Evolutionary conservation across 345 rosid species (phyloP).

Genomic region (Arabis alpina): DNA sequence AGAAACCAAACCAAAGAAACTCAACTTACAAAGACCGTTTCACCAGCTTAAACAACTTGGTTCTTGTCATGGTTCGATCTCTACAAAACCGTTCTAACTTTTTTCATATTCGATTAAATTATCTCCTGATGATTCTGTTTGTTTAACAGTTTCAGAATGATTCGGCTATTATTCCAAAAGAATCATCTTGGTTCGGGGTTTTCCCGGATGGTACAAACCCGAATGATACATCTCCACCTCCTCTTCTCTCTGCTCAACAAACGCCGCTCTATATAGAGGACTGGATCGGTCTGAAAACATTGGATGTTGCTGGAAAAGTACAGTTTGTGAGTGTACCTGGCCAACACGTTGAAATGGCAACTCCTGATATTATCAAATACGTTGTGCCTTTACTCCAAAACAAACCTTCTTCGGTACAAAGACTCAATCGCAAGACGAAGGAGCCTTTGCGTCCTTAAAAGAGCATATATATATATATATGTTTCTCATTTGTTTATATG

Average conservation of each 20-base stretch:
- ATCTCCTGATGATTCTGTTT: not conserved
- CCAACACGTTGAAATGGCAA: conserved; percentile 53
- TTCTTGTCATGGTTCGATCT: conserved; percentile 73
- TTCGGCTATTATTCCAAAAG: conserved; percentile 75
- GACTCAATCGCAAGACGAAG: conserved; percentile 28
- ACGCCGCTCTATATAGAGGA: conserved; percentile 66
- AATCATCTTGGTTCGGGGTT: conserved; percentile 89
- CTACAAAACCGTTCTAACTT: not conserved
- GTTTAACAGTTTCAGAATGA: conserved; percentile 67
- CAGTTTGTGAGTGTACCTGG: conserved; percentile 65
- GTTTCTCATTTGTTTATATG: not conserved
- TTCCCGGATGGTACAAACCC: conserved; percentile 68
- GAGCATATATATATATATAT: not conserved
- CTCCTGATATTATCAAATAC: conserved; percentile 56
- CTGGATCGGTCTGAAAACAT: conserved; percentile 74
- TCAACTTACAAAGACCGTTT: conserved; percentile 73
- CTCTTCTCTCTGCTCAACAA: conserved; percentile 58
- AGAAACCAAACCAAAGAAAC: conserved; percentile 61
- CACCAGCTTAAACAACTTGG: conserved; percentile 73
- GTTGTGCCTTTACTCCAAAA: conserved; percentile 65
- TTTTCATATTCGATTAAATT: not conserved
- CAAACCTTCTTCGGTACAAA: conserved; percentile 28
- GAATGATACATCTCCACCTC: conserved; percentile 14
- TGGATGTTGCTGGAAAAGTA: conserved; percentile 72
- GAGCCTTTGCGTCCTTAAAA: conserved; percentile 26